Evolutionary conservation across 495 filamentous ascomycete genomes (phyloP), one percentile per base, ranked within the genome.

Genomic region (Daldinia caldariorum): DNA sequence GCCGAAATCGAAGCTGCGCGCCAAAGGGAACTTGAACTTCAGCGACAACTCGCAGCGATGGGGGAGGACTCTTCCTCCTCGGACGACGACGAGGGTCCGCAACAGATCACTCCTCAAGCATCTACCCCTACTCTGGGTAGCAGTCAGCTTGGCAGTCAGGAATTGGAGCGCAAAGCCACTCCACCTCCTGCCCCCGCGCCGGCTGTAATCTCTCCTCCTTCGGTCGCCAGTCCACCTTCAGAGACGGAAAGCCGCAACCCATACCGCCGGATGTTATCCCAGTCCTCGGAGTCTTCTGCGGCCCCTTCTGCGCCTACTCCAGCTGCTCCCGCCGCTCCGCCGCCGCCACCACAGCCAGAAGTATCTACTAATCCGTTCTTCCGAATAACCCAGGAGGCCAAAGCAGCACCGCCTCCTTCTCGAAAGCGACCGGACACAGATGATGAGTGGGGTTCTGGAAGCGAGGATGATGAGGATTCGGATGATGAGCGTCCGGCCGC

Each of bases 281-380:
- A 84, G 66, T 73, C 81, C 8, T 78, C 82, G 2, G 83, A 84
- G 51, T 68, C 80, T 14, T 79, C 84, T 8, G 80, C 85, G 5
- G 77, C 83, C 35, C 78, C 85, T 31, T 64, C 81, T 26, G 75
- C 80, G 4, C 57, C 81, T 32, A 79, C 81, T 13, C 77, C 83
- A n/a, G 77, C 81, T 26, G 73, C 82, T 37, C 64, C 84, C 12
- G 76, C 82, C 12, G 64, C 79, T 41, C 78, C 84, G 18, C 74
- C 82, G 31, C 78, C 75, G 9, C 74, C 83, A 38, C 75, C 83
- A 47, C 79, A 79, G 57, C 64, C 80, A 8, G 86, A 89, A 55
- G 81, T 87, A 39, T 93, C 92, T 22, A 96, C 91, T 37, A 99
- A 99, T 73, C 95, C 95, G n/a, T 99, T 99, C 88, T 93, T 95